Evolutionary conservation across 257 asterid species (phyloP).

Genomic region (Lycium barbarum): DNA sequence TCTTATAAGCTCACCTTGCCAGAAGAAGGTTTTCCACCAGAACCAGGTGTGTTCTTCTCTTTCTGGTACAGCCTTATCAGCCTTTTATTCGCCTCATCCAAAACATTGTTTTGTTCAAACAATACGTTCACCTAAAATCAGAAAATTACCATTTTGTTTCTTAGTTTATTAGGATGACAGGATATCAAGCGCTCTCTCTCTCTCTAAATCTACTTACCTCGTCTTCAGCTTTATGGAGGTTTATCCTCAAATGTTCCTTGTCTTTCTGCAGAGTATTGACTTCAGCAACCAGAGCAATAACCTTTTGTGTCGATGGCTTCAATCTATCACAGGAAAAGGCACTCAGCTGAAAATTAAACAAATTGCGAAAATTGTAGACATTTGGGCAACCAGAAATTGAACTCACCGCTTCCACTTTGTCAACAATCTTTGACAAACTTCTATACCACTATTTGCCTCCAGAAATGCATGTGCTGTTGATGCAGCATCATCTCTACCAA

Average conservation of each 20-base stretch:
- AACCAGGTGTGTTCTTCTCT: constrained; percentile 31
- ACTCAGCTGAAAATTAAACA: constrained; percentile 30
- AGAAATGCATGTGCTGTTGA: constrained; percentile 66
- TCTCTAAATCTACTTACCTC: constrained; percentile 58
- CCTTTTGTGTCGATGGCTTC: constrained; percentile 67
- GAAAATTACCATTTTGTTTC: background rate
- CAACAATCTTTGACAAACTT: constrained; percentile 62
- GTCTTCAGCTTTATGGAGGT: constrained; percentile 84
- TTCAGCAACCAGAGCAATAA: constrained; percentile 68
- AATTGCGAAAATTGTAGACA: background rate
- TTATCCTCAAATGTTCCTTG: constrained; percentile 70
- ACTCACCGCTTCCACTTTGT: constrained; percentile 67
- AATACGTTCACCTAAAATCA: constrained; percentile 30
- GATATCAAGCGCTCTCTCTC: constrained; percentile 7
- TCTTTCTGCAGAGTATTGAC: constrained; percentile 61
- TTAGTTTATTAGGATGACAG: background rate
- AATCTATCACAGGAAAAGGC: constrained; percentile 51
- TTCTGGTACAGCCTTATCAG: constrained; percentile 32
- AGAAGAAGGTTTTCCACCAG: constrained; percentile 26
- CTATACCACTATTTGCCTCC: constrained; percentile 66
- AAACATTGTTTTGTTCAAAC: constrained; percentile 28
- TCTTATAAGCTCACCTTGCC: background rate
- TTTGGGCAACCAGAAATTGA: background rate
- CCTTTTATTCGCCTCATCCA: constrained; percentile 31
- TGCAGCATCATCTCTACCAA: constrained; percentile 56